Base-by-base conservation (phyloP, 257 asterid genomes). In the Solanum tarapatanum region DNA sequence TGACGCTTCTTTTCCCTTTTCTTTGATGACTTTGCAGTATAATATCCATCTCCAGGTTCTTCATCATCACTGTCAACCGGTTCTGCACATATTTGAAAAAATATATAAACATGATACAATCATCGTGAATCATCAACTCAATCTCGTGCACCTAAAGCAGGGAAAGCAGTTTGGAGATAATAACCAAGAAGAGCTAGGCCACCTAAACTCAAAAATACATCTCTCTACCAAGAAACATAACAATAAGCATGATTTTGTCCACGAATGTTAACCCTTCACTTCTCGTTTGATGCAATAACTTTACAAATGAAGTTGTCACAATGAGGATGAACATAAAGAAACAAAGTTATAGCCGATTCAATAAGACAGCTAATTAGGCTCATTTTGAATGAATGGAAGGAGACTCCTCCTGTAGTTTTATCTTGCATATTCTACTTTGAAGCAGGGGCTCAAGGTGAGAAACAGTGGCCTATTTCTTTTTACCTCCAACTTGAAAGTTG, bases 1-100 rank as follows among this genome's bases (percentile, higher is more conserved):
- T 96, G 99, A 23, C 97, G 91, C 91, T 90, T 97, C 96, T 91
- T 97, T 89, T 95, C 99, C 93, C 88, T 96, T 88, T 94, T 97
- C 93, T 87, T 96, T 33, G 95, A 92, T 45, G 90, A 94, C 90
- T 90, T 95, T 68, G 95, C 93, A 89, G 92, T 73, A 84, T 92
- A 89, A 66, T 92, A 37, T 68, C 94, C 99, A 45, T 94, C 96
- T 60, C 87, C 98, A 74, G 87, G 94, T 55, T 48, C 98, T 87
- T 97, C 99, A 58, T 94, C 98, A 77, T 96, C 99, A 88, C 98
- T 96, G 89, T 84, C 99, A 72, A 8, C 87, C 88, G 82, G 75
- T 90, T 92, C 99, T 96, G 94, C 86, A 48, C 30, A 48, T 48
- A 82, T 28, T 48, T 82, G 69, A 82, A 45, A 80, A 43, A 4